Percentiles rank a stretch among this genome's conserved stretches.
These are phyloP conservation scores for Cyathus striatus DNA, from an alignment of 768 basidiomycete species.

Conservation along the genomic window DNA sequence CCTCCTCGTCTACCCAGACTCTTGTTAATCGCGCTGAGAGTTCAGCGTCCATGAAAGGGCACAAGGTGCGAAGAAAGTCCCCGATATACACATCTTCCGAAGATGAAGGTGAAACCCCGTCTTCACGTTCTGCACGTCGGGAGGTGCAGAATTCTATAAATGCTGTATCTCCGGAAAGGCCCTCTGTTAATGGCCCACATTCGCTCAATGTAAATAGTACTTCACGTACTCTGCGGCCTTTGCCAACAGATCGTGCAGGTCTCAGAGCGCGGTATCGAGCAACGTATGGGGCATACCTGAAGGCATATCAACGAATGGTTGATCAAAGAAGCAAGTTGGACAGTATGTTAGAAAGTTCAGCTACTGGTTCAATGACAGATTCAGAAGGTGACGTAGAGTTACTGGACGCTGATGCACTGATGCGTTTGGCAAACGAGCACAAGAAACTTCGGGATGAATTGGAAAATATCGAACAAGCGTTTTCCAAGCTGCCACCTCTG, in stretches of 20 bases:
- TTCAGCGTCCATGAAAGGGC: conserved; percentile 10
- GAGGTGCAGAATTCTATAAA: too few relatives aligned
- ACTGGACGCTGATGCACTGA: conserved; percentile 48
- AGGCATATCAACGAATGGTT: conserved; percentile 38
- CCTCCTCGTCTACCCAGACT: conserved; percentile 13
- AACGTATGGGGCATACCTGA: conserved; percentile 48
- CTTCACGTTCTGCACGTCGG: conserved; percentile 6
- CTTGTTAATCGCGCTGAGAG: background rate
- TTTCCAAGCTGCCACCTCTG: background rate
- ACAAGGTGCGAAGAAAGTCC: conserved; percentile 45
- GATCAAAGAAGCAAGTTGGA: conserved; percentile 49
- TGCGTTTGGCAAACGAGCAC: conserved; percentile 37
- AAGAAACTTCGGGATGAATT: conserved; percentile 48
- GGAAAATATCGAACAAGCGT: too few relatives aligned
- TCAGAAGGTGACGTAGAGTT: conserved; percentile 52
- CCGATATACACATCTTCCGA: conserved; percentile 68
- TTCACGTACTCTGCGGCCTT: conserved; percentile 12
- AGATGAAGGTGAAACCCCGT: conserved; percentile 41
- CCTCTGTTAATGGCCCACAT: too few relatives aligned
- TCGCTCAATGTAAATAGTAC: too few relatives aligned
- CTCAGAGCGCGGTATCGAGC: conserved; percentile 50
- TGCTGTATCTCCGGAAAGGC: too few relatives aligned
- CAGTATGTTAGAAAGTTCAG: conserved; percentile 37
- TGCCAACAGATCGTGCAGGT: conserved; percentile 43
- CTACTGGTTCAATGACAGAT: conserved; percentile 33